Evolutionary conservation across 768 basidiomycete species (phyloP), one percentile per base, ranked within the genome.

Genomic region (Leccinum disarticulatum): DNA sequence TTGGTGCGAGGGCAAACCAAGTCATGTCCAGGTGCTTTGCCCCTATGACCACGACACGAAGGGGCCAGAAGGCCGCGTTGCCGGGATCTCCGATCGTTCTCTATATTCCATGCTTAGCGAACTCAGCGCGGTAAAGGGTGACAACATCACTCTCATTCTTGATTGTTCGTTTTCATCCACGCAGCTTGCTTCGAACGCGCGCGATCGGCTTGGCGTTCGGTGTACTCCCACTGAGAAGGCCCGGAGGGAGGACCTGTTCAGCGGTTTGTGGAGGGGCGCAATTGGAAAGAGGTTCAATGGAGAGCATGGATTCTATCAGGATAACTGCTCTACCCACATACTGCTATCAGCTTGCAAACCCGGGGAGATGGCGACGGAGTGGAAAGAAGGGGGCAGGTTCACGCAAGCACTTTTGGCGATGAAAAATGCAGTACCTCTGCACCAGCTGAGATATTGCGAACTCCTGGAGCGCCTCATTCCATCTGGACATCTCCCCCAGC

Each of bases 21-120:
- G 71, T 52, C 61, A 70, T 28, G 84, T 86, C 15, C 80, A 88
- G 64, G 79, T 88, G 56, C 68, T 90, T 33, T 88, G 87, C 69
- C 78, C 88, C 22, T 83, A 86, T 63, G 88, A 90, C 65, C 82
- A 86, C 57, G 85, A 87, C 56, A 81, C 79, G 33, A 82, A 77
- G 59, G 68, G 71, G 14, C 65, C 74, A 7, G 73, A 78, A 31
- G 81, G 82, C 2, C 72, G 83, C 10, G 73, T 83, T 60, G 79
- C 84, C 8, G 88, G 87, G 27, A 86, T 90, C 60, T 86, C 86
- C 49, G 87, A 88, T 72, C 82, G 83, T 52, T 87, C 87, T 10
- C 73, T 90, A 57, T 77, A 79, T 46, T 80, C 86, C 41, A 81
- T 89, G 77, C 71, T 90, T n/a, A 64, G 67, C 55, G 83, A 87